A percentile compares a stretch with the other conserved stretches of the same genome.
Conservation (phyloP, 345 rosid species). For the Aquilaria yunnanensis region DNA sequence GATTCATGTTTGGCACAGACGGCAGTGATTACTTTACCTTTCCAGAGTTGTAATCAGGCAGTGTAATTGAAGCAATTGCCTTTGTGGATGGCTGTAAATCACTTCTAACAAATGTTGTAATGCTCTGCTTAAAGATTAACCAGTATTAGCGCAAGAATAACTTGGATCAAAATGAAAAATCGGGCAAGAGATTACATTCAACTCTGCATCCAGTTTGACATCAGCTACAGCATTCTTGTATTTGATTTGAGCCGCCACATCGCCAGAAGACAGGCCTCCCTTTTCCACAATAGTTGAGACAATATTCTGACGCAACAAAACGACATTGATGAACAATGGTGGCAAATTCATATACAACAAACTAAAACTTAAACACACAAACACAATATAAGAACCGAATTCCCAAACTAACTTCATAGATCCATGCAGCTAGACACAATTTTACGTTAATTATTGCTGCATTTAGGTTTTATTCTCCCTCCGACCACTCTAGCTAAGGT, state of each 20-base stretch:
- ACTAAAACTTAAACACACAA: neutral
- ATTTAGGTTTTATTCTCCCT: no score
- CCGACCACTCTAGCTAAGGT: no score
- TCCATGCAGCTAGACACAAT: no score
- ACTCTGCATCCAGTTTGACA: constrained; percentile 41
- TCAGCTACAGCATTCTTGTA: constrained; percentile 25
- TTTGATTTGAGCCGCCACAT: constrained; percentile 31
- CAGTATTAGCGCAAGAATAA: constrained; percentile 5
- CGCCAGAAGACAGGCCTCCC: constrained; percentile 40
- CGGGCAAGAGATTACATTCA: constrained; percentile 23
- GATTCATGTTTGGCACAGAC: neutral
- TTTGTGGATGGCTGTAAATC: constrained; percentile 34
- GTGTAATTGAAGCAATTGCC: constrained; percentile 29
- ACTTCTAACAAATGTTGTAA: constrained; percentile 20
- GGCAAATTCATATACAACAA: no score
- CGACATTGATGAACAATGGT: neutral
- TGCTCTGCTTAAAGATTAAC: constrained; percentile 25
- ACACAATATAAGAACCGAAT: neutral
- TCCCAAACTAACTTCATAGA: no score
- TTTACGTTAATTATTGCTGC: no score
- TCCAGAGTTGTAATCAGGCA: constrained; percentile 38
- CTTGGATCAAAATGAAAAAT: neutral
- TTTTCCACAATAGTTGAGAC: constrained; percentile 30
- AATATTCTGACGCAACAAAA: constrained; percentile 24
- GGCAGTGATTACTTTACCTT: constrained; percentile 22